phyloP scores from a whole-genome alignment of 1,284 basidiomycete species.

The Microbotryomycetes sp. region DNA sequence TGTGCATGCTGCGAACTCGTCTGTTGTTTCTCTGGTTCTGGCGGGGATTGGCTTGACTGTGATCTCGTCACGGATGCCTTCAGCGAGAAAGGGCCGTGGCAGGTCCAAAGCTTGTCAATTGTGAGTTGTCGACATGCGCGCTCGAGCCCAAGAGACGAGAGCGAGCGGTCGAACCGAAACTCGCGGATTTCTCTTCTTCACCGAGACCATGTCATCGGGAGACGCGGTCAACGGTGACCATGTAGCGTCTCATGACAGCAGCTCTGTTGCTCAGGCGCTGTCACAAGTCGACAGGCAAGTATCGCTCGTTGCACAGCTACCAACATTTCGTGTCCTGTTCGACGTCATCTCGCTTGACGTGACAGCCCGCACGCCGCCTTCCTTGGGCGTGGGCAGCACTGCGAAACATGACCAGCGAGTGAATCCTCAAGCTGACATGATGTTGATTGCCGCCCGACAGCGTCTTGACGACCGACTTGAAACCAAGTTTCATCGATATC shows the following conservation, averaged over 20 bases:
- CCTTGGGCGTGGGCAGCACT: too few species aligned
- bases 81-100: not conserved
- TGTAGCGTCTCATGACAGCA: not conserved
- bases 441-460: not conserved
- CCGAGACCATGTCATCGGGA: not conserved
- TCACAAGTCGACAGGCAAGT: not conserved
- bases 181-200: not conserved
- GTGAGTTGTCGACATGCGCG: too few species aligned
- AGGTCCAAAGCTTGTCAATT: not conserved
- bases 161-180: not conserved
- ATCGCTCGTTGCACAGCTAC: too few species aligned
- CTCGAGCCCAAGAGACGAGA: not conserved
- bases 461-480: not conserved
- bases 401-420: too few species aligned
- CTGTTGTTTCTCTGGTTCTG: too few species aligned
- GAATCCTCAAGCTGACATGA: too few species aligned
- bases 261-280: not conserved
- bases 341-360: too few species aligned
- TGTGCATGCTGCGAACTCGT: too few species aligned
- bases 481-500: not conserved
- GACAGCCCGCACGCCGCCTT: too few species aligned
- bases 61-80: too few species aligned
- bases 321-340: too few species aligned
- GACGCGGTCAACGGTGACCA: slow-evolving; percentile 6
- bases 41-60: too few species aligned